phyloP scores from a whole-genome alignment of 306 rosid species.

The Begonia peltatifolia region DNA sequence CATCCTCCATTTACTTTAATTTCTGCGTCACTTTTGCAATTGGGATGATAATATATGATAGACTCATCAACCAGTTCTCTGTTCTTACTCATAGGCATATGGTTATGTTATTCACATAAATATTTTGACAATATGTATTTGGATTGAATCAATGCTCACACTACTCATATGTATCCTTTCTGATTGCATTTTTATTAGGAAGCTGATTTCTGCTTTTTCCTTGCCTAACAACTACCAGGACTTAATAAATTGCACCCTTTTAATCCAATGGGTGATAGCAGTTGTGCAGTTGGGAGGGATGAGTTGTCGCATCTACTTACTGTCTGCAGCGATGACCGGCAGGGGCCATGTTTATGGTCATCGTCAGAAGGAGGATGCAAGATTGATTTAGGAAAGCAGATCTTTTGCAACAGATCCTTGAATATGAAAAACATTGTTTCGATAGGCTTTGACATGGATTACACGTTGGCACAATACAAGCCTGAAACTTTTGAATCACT shows the following conservation, averaged over 20 bases:
- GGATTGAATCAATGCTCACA: not conserved
- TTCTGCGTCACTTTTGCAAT: not conserved
- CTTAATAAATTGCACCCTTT: conserved; percentile 26
- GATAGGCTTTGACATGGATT: conserved; percentile 98
- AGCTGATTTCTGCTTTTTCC: conserved; percentile 2
- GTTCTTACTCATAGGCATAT: not conserved
- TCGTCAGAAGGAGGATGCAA: conserved; percentile 38
- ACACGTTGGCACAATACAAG: conserved; percentile 96
- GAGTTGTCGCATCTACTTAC: conserved; percentile 12
- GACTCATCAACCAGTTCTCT: not conserved
- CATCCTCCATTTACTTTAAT: no score
- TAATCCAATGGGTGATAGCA: conserved; percentile 38
- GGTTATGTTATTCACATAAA: not conserved
- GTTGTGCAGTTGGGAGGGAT: conserved; percentile 20
- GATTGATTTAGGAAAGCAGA: conserved; percentile 58
- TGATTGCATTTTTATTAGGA: conserved; percentile 1
- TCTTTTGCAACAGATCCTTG: conserved; percentile 87
- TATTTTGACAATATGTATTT: not conserved
- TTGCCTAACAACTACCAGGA: conserved; percentile 26
- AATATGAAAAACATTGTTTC: conserved; percentile 91
- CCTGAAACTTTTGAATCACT: conserved; percentile 95
- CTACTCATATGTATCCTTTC: not conserved
- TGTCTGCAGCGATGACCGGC: conserved; percentile 14
- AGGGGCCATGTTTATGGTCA: conserved; percentile 52
- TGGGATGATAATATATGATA: not conserved